A percentile compares a stretch with the other conserved stretches of the same genome.
These are phyloP conservation scores for Casuarina cunninghamiana DNA, from an alignment of 306 rosid species.

Conservation along the genomic window DNA sequence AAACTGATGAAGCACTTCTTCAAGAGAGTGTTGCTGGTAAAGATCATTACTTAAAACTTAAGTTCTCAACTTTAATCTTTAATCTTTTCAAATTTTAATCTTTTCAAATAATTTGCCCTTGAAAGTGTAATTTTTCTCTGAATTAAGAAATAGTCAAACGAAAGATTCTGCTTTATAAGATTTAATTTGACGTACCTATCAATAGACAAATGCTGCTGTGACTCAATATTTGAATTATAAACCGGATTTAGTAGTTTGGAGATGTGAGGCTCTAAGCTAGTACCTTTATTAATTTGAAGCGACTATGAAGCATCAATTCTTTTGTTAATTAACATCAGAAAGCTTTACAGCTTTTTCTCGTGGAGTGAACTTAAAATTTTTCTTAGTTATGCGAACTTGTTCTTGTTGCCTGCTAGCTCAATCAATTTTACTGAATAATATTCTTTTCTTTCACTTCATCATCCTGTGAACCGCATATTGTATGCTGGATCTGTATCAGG, in stretches of 20 bases:
- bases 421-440: not conserved
- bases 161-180: not conserved
- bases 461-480: not conserved
- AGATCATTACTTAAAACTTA: constrained; percentile 11
- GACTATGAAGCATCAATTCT: not conserved
- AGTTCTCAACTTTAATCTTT: constrained; percentile 12
- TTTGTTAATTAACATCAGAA: not conserved
- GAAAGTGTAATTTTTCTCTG: not conserved
- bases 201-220: not conserved
- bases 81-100: not conserved
- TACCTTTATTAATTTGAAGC: not conserved
- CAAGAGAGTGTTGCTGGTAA: constrained; percentile 71
- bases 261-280: not conserved
- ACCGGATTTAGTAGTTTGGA: not conserved
- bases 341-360: not conserved
- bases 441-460: not conserved
- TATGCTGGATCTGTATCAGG: not conserved
- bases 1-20: constrained; percentile 79
- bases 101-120: not conserved
- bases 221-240: not conserved
- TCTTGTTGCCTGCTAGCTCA: not conserved
- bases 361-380: not conserved
- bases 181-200: not conserved
- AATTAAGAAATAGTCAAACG: not conserved
- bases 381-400: not conserved